These are phyloP conservation scores for Fusarium sacchari DNA, from an alignment of 2,329 filamentous ascomycete genomes.

Conservation along the genomic window DNA sequence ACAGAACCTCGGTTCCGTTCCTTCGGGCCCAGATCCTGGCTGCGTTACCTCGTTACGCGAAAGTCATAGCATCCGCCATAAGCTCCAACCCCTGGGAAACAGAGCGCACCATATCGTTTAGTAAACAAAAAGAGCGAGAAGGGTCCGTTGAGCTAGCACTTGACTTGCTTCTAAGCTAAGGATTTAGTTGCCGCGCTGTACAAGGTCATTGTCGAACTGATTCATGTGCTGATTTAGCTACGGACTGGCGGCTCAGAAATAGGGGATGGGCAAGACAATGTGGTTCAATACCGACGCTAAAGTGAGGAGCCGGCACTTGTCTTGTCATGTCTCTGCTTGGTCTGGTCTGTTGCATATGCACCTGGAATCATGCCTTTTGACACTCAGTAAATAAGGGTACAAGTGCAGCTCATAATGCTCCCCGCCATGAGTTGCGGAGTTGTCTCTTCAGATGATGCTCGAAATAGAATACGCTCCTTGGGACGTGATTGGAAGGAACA, in stretches of 20 bases:
- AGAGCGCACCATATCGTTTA: background rate
- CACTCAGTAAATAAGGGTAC: background rate
- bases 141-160: background rate
- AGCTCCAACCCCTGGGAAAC: background rate
- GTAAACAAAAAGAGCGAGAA: background rate
- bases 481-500: background rate
- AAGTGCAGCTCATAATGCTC: background rate
- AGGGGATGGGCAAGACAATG: background rate
- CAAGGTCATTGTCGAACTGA: background rate
- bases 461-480: background rate
- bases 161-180: background rate
- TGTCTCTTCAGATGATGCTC: background rate
- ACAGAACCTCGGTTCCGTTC: conserved; percentile 16
- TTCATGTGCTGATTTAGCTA: background rate
- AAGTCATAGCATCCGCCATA: background rate
- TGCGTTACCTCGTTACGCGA: background rate
- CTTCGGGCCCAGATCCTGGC: conserved; percentile 13
- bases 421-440: background rate
- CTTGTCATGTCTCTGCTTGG: background rate
- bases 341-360: background rate
- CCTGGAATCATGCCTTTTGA: background rate
- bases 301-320: conserved; percentile 3
- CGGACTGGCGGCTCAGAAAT: background rate
- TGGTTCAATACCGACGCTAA: conserved; percentile 23
- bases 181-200: background rate